Evolutionary conservation across 768 basidiomycete species (phyloP), one percentile per base, ranked within the genome.

Genomic region (Coprinopsis sp.): DNA sequence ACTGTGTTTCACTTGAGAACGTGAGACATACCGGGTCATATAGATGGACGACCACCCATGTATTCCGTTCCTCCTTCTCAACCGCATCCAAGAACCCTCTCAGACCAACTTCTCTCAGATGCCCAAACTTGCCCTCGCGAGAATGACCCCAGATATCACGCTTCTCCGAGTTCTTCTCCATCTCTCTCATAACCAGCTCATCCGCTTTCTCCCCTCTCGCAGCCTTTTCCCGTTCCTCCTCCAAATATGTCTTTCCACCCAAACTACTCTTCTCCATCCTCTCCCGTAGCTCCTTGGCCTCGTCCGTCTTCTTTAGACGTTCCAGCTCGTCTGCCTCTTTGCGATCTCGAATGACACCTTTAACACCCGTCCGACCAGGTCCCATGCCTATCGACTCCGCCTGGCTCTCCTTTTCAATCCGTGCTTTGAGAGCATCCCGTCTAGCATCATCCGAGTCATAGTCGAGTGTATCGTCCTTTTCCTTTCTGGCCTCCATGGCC

Each of bases 1-100:
- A 18, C 46, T 22, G 19, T 13, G 21, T 34, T 13, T 36, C 3
- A 16, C 43, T 16, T 28, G 33, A 44, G 19, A 30, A 49, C 33
- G 33, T 18, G 27, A 19, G 24, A 70, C 84, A 55, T 63, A 90
- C 89, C 39, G 87, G 71, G 55, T 90, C 84, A 57, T 90, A 92
- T 5, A 92, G 70, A 63, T 92, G 90, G 18, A 92, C 71, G n/a
- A 91, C 81, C 10, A 92, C 86, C 85, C 86, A 91, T 12, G 81
- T 73, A 1, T 75, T 77, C 38, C 65, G 69, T 25, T 77, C 78
- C 60, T 89, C 89, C 25, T 75, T 67, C 61, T 91, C 89, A 2
- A 92, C 79, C 1, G 89, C 87, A 42, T 70, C 64, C 46, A 92
- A 70, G 56, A 83, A 92, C 18, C 85, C 85, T 46, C 76, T 72